phyloP scores from a whole-genome alignment of 2,329 filamentous ascomycete species.

The Colletotrichum tabaci region DNA sequence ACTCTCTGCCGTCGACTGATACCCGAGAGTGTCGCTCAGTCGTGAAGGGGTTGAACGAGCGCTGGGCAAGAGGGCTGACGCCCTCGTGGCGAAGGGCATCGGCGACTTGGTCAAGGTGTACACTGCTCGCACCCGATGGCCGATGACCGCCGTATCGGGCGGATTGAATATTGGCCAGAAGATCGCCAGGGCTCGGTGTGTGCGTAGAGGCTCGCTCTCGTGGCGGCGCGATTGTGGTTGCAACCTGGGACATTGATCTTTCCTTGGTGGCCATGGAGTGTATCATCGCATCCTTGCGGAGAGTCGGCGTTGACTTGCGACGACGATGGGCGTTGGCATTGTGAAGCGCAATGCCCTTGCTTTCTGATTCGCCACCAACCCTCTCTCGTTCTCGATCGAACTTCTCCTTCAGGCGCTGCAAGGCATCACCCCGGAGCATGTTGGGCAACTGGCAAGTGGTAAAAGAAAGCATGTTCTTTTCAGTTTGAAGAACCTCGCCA shows the following conservation, averaged over 20 bases:
- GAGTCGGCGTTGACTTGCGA: conserved; percentile 79
- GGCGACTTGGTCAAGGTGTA: conserved; percentile 45
- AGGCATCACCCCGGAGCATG: conserved; percentile 84
- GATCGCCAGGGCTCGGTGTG: conserved; percentile 80
- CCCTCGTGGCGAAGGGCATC: conserved; percentile 54
- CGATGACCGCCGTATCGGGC: conserved; percentile 72
- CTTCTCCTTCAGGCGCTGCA: conserved; percentile 92
- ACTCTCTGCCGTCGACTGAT: conserved; percentile 80
- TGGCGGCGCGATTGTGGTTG: conserved; percentile 57
- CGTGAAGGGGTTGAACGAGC: conserved; percentile 71
- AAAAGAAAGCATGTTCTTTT: conserved; percentile 93
- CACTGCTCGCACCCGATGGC: conserved; percentile 50
- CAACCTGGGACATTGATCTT: conserved; percentile 60
- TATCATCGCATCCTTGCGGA: conserved; percentile 85
- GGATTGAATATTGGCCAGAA: conserved; percentile 83
- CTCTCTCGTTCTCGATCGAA: conserved; percentile 89
- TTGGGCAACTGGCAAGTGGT: conserved; percentile 94
- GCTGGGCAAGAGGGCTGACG: conserved; percentile 64
- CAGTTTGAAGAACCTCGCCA: conserved; percentile 91
- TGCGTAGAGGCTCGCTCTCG: conserved; percentile 60
- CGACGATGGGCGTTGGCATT: conserved; percentile 79
- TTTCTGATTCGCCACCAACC: conserved; percentile 83
- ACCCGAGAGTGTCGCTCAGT: conserved; percentile 64
- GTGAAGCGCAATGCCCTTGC: conserved; percentile 95
- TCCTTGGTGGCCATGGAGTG: conserved; percentile 72